Evolutionary conservation across 176 grass and related monocot genomes (phyloP), one percentile per base, ranked within the genome.

Genomic region (Elaeis guineensis): DNA sequence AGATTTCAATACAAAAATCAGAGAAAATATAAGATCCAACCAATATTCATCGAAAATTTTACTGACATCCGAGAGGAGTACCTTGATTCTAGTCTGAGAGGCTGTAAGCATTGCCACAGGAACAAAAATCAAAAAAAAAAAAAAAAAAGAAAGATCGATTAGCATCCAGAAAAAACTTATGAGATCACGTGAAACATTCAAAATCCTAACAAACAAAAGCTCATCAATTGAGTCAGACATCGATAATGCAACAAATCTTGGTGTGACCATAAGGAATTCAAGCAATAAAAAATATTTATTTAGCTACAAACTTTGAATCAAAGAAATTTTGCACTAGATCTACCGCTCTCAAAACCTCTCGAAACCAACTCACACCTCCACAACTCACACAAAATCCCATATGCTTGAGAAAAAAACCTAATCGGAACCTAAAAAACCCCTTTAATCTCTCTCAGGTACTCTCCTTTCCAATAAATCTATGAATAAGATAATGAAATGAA

Each of bases 31-130:
- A 72, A 69, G 70, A 78, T 83, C 72, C 52, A 62, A 75, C 20
- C 8, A 25, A 57, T 35, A 35, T 7, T 9, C 32, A 35, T 35
- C 32, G 6, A 35, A 28, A 28, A 11, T 35, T 35, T 35, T 7
- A 8, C 7, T 9, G 1, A 14, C 25, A 44, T 5, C 62, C 67
- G 11, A 52, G 52, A 11, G n/a, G 28, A 72, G 71, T 81, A 98
- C 93, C 93, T 98, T 98, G 87, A 98, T 78, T 98, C 93, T 72
- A 98, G 81, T 83, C 93, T 91, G 79, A 98, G 93, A 72, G 93
- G 93, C 93, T 98, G 84, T 66, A 6, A 55, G 4, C 55, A 65
- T 21, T 64, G 62, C 52, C 69, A 58, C 21, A 25, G n/a, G n/a
- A n/a, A n/a, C n/a, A n/a, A n/a, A n/a, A n/a, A n/a, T n/a, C n/a